These are phyloP conservation scores for Ogataea wickerhamii DNA, from an alignment of 805 yeast species.

Conservation along the genomic window DNA sequence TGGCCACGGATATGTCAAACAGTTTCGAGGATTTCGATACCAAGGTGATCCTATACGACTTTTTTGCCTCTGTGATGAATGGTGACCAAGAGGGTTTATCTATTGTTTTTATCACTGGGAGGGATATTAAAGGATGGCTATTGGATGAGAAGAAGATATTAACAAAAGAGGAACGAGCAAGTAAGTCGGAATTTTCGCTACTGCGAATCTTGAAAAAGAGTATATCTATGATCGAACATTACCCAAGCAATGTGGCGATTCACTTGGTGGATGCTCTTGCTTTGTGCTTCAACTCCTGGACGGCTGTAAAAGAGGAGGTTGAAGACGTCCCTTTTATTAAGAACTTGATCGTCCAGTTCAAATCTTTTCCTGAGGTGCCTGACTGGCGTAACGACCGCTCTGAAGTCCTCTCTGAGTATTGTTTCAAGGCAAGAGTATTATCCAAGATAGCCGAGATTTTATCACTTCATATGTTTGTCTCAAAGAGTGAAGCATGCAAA, in stretches of 20 bases:
- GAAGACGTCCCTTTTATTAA: conserved; percentile 46
- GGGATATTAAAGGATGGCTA: conserved; percentile 37
- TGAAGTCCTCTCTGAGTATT: conserved; percentile 34
- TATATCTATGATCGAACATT: conserved; percentile 46
- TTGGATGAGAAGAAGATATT: conserved; percentile 17
- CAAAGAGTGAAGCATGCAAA: conserved; percentile 40
- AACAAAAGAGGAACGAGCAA: conserved; percentile 7
- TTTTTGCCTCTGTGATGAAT: conserved; percentile 63
- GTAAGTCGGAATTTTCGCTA: conserved; percentile 38
- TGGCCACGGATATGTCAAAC: conserved; percentile 58
- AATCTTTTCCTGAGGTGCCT: conserved; percentile 17
- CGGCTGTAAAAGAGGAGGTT: conserved; percentile 52
- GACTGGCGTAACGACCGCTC: conserved; percentile 12
- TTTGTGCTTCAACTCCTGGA: conserved; percentile 75
- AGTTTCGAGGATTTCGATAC: conserved; percentile 50
- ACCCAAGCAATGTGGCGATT: conserved; percentile 61
- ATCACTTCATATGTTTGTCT: conserved; percentile 65
- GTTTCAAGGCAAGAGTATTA: conserved; percentile 54
- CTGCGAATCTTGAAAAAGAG: conserved; percentile 53
- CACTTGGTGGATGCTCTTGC: conserved; percentile 72
- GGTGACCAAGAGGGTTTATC: conserved; percentile 79
- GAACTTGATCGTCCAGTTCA: conserved; percentile 36
- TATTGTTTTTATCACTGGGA: conserved; percentile 61
- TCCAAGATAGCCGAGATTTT: conserved; percentile 73
- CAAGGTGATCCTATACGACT: conserved; percentile 55